Evolutionary conservation across 345 rosid species (phyloP), one percentile per base, ranked within the genome.

Genomic region (Chamaenerion angustifolium): DNA sequence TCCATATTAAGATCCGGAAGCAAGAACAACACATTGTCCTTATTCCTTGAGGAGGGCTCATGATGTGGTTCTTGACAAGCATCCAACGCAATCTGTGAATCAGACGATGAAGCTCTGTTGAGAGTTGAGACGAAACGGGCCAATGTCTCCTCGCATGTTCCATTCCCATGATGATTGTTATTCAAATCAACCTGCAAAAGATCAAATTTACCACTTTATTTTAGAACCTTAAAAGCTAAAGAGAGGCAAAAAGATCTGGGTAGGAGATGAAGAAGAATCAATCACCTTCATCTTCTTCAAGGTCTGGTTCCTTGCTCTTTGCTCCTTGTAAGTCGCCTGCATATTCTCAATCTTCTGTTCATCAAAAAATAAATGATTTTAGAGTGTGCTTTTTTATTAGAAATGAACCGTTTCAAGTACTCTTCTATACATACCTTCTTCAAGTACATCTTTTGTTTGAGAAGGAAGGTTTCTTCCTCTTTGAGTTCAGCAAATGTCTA

Each of bases 231-330:
- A 12, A 4, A 21, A 43, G 31, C 42, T 31, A 31, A 31, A 31
- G 37, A 31, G 37, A 31, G 37, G 8, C 7, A 31, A 7, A 7
- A 31, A 31, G 37, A 31, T 31, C 37, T 31, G 37, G 37, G 37
- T 5, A 23, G 27, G 27, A 2, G 27, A 2, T 2, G 27, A 23
- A 23, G 27, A 23, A 53, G 25, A 25, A 8, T 17, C 2, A 5
- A 49, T 48, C 43, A 83, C 96, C 94, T 81, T 87, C 16, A 81
- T 73, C 56, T 73, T 79, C 73, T 87, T 83, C 71, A 87, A 63
- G 56, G 56, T 72, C 57, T 75, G 68, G 49, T 83, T 81, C 55
- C 51, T 73, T 4, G 62, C 65, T 42, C 62, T 71, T 42, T 76
- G 76, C 49, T 72, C 76, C 42, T 59, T 40, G 18, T 50, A 73